A percentile compares a stretch with the other conserved stretches of the same genome.
Conservation (phyloP, 805 yeast genomes). For the Candida saitoana region DNA sequence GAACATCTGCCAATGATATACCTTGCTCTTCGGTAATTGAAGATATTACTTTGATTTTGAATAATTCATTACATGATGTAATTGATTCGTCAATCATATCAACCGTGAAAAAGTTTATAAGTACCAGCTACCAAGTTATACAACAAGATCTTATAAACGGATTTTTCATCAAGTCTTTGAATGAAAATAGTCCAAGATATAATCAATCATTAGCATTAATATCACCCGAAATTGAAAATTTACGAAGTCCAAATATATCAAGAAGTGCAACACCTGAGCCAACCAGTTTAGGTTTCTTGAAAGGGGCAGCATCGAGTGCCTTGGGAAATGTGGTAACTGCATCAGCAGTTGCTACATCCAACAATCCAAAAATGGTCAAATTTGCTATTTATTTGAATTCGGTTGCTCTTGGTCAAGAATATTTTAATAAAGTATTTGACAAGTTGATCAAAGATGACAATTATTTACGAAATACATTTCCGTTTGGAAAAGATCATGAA, state of each 20-base stretch:
- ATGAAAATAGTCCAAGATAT: slow-evolving; percentile 40
- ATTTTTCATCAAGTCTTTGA: slow-evolving; percentile 29
- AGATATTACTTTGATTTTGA: slow-evolving; percentile 72
- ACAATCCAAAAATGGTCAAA: slow-evolving; percentile 46
- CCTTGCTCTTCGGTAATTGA: slow-evolving; percentile 84
- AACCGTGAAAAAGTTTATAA: slow-evolving; percentile 52
- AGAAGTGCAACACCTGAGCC: slow-evolving; percentile 34
- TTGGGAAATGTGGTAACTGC: slow-evolving; percentile 39
- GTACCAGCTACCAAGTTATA: slow-evolving; percentile 54
- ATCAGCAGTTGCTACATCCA: slow-evolving; percentile 27
- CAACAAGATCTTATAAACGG: slow-evolving; percentile 63
- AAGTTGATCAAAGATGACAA: slow-evolving; percentile 29
- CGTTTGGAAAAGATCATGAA: slow-evolving; percentile 35
- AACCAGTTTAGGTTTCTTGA: slow-evolving; percentile 31
- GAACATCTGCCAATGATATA: slow-evolving; percentile 42
- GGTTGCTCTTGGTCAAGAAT: slow-evolving; percentile 56
- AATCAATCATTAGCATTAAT: slow-evolving; percentile 26
- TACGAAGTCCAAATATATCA: slow-evolving; percentile 20
- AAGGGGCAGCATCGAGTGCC: slow-evolving; percentile 40
- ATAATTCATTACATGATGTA: slow-evolving; percentile 59
- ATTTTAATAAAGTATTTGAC: slow-evolving; percentile 50
- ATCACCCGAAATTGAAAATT: slow-evolving; percentile 7
- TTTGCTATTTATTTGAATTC: slow-evolving; percentile 73
- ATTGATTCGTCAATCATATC: slow-evolving; percentile 67
- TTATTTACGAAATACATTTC: slow-evolving; percentile 23